These are phyloP conservation scores for Kazachstania martiniae DNA, from an alignment of 805 yeast species.

Conservation along the genomic window DNA sequence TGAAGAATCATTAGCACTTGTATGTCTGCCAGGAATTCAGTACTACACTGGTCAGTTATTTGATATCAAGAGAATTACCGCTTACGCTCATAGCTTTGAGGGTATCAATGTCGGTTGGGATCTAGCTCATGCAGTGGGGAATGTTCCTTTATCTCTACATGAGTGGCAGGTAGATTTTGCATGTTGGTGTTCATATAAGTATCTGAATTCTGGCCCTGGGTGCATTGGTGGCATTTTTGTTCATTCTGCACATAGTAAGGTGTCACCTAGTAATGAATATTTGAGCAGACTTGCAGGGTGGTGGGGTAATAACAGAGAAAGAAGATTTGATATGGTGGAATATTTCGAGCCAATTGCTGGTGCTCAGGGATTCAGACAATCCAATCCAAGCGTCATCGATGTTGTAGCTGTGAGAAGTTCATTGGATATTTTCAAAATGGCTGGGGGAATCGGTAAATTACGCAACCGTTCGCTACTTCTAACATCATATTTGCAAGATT, in stretches of 20 bases:
- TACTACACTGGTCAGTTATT: slow-evolving; percentile 87
- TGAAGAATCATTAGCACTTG: slow-evolving; percentile 54
- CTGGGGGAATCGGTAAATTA: slow-evolving; percentile 54
- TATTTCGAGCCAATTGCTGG: slow-evolving; percentile 70
- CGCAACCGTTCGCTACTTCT: slow-evolving; percentile 46
- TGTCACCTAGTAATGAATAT: slow-evolving; percentile 23
- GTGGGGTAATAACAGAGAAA: slow-evolving; percentile 81
- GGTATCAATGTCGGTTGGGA: slow-evolving; percentile 81
- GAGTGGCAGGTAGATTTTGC: slow-evolving; percentile 93
- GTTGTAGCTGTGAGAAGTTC: slow-evolving; percentile 64
- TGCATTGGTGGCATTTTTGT: slow-evolving; percentile 81
- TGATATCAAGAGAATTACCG: slow-evolving; percentile 63
- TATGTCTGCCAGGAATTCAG: slow-evolving; percentile 81
- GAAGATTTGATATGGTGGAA: slow-evolving; percentile 73
- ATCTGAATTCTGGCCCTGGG: slow-evolving; percentile 89
- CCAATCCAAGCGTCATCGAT: slow-evolving; percentile 83
- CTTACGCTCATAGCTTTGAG: slow-evolving; percentile 37
- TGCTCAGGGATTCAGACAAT: slow-evolving; percentile 81
- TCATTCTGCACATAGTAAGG: slow-evolving; percentile 37
- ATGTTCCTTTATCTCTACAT: slow-evolving; percentile 65
- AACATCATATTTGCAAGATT: slow-evolving; percentile 44
- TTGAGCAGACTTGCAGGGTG: slow-evolving; percentile 82
- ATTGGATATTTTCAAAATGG: slow-evolving; percentile 44
- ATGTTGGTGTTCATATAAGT: slow-evolving; percentile 89
- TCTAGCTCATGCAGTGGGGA: slow-evolving; percentile 89